phyloP scores from a whole-genome alignment of 108 stramenopile species.

The Skeletonema menzelii region DNA sequence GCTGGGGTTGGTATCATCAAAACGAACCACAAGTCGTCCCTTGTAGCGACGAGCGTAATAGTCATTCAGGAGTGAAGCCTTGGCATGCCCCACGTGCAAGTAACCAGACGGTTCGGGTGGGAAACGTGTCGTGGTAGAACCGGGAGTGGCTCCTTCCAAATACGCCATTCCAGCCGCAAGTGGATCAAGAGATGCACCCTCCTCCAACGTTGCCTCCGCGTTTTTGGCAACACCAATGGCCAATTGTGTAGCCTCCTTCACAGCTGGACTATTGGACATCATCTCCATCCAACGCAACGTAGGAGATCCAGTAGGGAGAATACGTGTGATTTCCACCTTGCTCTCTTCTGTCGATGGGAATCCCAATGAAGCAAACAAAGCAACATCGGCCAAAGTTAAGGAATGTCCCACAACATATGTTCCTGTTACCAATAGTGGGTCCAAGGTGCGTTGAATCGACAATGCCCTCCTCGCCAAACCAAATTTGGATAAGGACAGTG shows the following conservation, averaged over 20 bases:
- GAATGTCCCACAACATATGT: slow-evolving; percentile 79
- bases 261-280: slow-evolving; percentile 69
- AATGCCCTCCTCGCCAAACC: slow-evolving; percentile 46
- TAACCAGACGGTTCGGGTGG: slow-evolving; percentile 99
- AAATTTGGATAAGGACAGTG: slow-evolving; percentile 59
- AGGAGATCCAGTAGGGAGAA: slow-evolving; percentile 25
- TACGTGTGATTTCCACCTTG: slow-evolving; percentile 24
- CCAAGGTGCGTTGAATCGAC: slow-evolving; percentile 69
- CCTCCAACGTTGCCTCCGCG: slow-evolving; percentile 58
- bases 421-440: slow-evolving; percentile 56
- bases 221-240: slow-evolving; percentile 63
- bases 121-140: slow-evolving; percentile 92
- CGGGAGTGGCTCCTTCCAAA: slow-evolving; percentile 89
- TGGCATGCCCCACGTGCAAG: slow-evolving; percentile 99
- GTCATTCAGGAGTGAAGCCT: slow-evolving; percentile 97
- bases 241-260: slow-evolving; percentile 77
- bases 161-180: slow-evolving; percentile 74
- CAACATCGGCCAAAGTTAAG: slow-evolving; percentile 91
- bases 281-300: slow-evolving; percentile 75
- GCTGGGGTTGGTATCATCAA: slow-evolving; percentile 99
- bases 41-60: slow-evolving; percentile 97
- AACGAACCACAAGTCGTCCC: slow-evolving; percentile 90
- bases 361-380: slow-evolving; percentile 71
- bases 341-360: slow-evolving; percentile 62
- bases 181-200: slow-evolving; percentile 47